Evolutionary conservation across 805 yeast genomes (phyloP).

Genomic region (Clavispora fructus): DNA sequence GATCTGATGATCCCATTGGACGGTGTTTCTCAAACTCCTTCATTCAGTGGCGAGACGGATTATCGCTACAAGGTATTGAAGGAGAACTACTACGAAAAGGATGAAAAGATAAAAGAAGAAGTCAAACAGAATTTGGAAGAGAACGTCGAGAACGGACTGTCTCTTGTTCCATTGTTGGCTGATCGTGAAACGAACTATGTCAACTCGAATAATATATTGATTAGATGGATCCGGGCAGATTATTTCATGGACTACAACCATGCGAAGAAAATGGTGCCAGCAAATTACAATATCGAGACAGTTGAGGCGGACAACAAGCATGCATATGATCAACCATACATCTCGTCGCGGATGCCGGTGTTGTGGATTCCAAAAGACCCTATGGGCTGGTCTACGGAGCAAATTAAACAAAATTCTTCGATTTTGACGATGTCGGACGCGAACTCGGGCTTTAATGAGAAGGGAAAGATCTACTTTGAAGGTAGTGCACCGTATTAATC

Average conservation of each 20-base stretch:
- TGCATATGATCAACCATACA: conserved; percentile 77
- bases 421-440: conserved; percentile 63
- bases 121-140: conserved; percentile 18
- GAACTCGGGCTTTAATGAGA: conserved; percentile 49
- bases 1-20: conserved; percentile 75
- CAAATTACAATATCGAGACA: conserved; percentile 30
- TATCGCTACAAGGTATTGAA: conserved; percentile 29
- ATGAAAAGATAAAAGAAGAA: conserved; percentile 16
- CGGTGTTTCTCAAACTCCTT: conserved; percentile 60
- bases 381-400: conserved; percentile 66
- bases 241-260: conserved; percentile 45
- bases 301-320: conserved; percentile 44
- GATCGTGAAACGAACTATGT: conserved; percentile 51
- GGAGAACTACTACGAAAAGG: conserved; percentile 11
- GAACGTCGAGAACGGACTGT: conserved; percentile 10
- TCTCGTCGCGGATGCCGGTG: conserved; percentile 61
- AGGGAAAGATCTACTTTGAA: conserved; percentile 26
- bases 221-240: conserved; percentile 54
- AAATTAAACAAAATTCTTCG: conserved; percentile 51
- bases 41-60: conserved; percentile 37
- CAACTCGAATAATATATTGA: conserved; percentile 38
- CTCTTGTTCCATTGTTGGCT: conserved; percentile 57
- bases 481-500: conserved; percentile 29
- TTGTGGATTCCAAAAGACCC: conserved; percentile 92
- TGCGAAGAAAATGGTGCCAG: conserved; percentile 31